Percentiles rank a stretch among this genome's conserved stretches.
Conservation (phyloP, 2,329 filamentous ascomycete genomes). For the Trichophyton mentagrophytes region DNA sequence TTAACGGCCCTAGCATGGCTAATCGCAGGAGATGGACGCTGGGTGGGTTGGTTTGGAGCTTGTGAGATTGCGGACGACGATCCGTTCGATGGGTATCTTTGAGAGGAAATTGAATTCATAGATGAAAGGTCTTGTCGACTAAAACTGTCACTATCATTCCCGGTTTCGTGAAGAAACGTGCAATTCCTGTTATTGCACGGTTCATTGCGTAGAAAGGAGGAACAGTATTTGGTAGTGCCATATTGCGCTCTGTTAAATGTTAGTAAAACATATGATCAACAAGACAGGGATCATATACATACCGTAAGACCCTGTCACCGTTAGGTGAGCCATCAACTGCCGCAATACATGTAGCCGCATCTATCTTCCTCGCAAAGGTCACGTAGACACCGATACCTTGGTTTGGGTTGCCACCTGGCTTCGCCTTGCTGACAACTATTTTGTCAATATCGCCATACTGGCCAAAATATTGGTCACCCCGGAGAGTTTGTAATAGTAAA, state of each 20-base stretch:
- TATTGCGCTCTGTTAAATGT: slow-evolving; percentile 46
- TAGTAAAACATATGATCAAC: neutral
- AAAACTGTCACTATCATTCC: slow-evolving; percentile 96
- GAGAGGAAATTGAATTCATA: slow-evolving; percentile 78
- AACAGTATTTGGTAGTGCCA: slow-evolving; percentile 97
- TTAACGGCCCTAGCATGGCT: slow-evolving; percentile 40
- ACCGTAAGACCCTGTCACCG: slow-evolving; percentile 72
- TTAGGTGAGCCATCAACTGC: slow-evolving; percentile 89
- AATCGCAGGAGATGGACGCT: slow-evolving; percentile 32
- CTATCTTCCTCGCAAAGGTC: slow-evolving; percentile 86
- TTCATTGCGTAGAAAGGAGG: slow-evolving; percentile 87
- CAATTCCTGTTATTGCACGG: slow-evolving; percentile 90
- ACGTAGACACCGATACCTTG: slow-evolving; percentile 95
- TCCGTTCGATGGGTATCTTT: slow-evolving; percentile 40
- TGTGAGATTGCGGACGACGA: slow-evolving; percentile 14
- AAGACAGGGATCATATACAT: slow-evolving; percentile 36
- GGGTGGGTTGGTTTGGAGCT: slow-evolving; percentile 25
- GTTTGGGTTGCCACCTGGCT: slow-evolving; percentile 55
- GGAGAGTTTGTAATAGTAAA: slow-evolving; percentile 67
- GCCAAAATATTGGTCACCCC: slow-evolving; percentile 87
- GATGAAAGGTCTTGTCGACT: slow-evolving; percentile 88
- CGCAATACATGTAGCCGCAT: slow-evolving; percentile 78
- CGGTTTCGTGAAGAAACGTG: slow-evolving; percentile 95
- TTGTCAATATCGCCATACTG: slow-evolving; percentile 98
- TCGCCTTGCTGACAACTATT: slow-evolving; percentile 94